Conservation (phyloP, 139 green algal species). For the Astrephomene gubernaculifera region DNA sequence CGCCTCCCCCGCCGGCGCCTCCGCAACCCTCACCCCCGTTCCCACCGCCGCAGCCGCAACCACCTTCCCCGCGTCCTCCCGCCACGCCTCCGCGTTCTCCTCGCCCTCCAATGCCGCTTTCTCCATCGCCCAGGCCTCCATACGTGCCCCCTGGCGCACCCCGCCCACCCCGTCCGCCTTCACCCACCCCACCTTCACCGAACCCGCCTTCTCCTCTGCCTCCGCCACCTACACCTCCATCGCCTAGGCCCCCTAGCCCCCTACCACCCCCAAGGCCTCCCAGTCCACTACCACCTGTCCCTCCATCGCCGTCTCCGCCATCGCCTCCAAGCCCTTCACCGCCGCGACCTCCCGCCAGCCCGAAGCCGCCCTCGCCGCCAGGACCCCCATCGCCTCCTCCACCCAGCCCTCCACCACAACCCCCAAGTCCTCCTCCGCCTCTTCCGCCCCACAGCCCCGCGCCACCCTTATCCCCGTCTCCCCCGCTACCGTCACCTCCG, state of each 20-base stretch:
- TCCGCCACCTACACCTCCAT: not conserved
- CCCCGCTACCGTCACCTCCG: not conserved
- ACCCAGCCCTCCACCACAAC: not conserved
- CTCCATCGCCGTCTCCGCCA: not conserved
- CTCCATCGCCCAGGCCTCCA: not conserved
- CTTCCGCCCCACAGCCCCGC: no score
- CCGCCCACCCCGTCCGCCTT: not conserved
- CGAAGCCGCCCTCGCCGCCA: no score
- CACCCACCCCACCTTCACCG: no score
- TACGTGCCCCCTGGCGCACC: not conserved
- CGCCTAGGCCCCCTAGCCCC: no score
- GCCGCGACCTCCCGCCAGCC: no score
- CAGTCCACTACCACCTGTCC: not conserved
- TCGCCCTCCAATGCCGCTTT: not conserved
- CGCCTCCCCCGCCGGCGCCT: not conserved
- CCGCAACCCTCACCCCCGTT: no score
- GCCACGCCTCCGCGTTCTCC: not conserved
- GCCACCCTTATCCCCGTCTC: not conserved
- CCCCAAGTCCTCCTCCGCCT: not conserved
- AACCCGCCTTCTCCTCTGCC: not conserved
- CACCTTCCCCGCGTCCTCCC: not conserved
- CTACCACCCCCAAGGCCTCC: no score
- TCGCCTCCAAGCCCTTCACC: not conserved
- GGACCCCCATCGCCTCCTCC: not conserved
- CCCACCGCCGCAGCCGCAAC: not conserved